Conservation (phyloP, 2,329 filamentous ascomycete genomes). For the Chrysoporthe puriensis region DNA sequence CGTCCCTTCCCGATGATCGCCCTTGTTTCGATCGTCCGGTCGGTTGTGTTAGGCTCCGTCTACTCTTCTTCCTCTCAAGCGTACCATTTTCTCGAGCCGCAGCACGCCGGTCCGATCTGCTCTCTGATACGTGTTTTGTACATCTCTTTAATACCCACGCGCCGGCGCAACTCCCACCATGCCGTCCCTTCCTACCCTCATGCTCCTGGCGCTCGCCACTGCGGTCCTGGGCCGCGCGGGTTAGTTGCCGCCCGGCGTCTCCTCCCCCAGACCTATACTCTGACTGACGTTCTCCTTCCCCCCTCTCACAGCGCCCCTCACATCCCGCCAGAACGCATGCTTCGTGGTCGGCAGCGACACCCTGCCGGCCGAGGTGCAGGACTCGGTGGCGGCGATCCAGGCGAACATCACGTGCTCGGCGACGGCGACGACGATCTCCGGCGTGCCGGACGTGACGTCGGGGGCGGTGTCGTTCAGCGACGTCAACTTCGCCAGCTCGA, state of each 20-base stretch:
- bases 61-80: background rate
- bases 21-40: background rate
- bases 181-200: conserved; percentile 15
- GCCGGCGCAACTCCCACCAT: conserved; percentile 6
- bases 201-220: conserved; percentile 22
- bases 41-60: background rate
- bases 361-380: conserved; percentile 55
- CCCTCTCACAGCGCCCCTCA: conserved; percentile 19
- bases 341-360: conserved; percentile 55
- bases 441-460: conserved; percentile 60
- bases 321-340: conserved; percentile 48
- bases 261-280: background rate
- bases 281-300: conserved; percentile 2
- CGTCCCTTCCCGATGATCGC: background rate
- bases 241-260: background rate
- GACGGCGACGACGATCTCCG: conserved; percentile 50
- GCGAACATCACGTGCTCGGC: conserved; percentile 53
- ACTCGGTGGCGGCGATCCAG: conserved; percentile 47
- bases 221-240: conserved; percentile 12
- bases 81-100: background rate
- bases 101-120: conserved; percentile 14
- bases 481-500: conserved; percentile 59
- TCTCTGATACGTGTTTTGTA: background rate
- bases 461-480: conserved; percentile 54
- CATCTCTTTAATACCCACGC: background rate